Evolutionary conservation across 768 basidiomycete species (phyloP).

Genomic region (Psilocybe subaeruginosa): DNA sequence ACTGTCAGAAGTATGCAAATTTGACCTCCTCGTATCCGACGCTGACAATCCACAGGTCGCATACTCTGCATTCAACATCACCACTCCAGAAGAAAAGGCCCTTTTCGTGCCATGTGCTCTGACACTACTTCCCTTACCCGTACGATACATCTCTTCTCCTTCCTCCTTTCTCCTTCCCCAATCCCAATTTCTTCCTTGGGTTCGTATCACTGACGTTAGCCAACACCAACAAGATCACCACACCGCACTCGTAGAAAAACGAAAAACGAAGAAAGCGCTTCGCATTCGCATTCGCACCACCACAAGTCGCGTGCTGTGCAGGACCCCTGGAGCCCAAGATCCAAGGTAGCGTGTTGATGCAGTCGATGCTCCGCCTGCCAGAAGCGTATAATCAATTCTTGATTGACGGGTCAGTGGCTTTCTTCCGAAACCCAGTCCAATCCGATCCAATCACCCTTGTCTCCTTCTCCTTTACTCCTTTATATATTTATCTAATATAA

Average conservation of each 20-base stretch:
- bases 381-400: slow-evolving; percentile 70
- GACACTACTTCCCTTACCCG: slow-evolving; percentile 51
- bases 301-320: slow-evolving; percentile 37
- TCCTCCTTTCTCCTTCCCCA: no score
- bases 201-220: neutral
- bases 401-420: slow-evolving; percentile 59
- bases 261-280: slow-evolving; percentile 4
- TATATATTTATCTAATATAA: no score
- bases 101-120: slow-evolving; percentile 73
- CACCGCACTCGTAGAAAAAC: slow-evolving; percentile 12
- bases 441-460: no score
- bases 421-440: no score
- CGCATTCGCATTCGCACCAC: slow-evolving; percentile 8
- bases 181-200: no score
- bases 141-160: slow-evolving; percentile 24
- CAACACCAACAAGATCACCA: slow-evolving; percentile 28
- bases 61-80: slow-evolving; percentile 60
- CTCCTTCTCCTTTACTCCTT: no score
- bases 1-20: slow-evolving; percentile 59
- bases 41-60: slow-evolving; percentile 47
- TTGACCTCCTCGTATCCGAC: neutral
- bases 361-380: slow-evolving; percentile 75
- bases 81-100: slow-evolving; percentile 45
- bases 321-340: no score
- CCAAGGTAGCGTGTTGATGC: slow-evolving; percentile 64